Evolutionary conservation across 495 filamentous ascomycete genomes (phyloP), one percentile per base, ranked within the genome.

Genomic region (Astrothelium macrocarpum): DNA sequence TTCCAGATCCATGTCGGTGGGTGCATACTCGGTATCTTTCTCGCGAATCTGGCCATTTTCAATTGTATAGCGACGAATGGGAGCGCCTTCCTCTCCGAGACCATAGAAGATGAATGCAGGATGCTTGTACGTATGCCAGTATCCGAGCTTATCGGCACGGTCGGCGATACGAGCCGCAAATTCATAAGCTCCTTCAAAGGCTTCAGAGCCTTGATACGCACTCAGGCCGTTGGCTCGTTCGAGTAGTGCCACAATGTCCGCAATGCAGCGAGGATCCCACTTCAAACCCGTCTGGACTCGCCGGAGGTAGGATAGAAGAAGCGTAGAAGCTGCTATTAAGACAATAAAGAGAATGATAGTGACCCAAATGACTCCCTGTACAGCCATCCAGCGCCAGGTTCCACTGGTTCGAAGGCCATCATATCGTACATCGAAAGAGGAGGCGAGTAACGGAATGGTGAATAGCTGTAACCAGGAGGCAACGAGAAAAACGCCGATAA

Each of bases 201-300:
- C 82, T 74, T 81, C 87, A 18, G 77, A 85, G 66, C 76, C 81
- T 64, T 79, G 83, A 77, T 81, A 94, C 65, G 88, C 87, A 39
- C 78, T 78, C 34, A 90, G 76, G 14, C 85, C 84, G 72, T 96
- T 96, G 42, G 89, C 90, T 53, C 88, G 80, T 39, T 90, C 87
- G 18, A 95, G 80, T 11, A 95, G 75, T 2, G 85, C 81, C 53
- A 90, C 78, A 29, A 94, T 73, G 71, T 95, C 91, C 11, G 88
- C 91, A 26, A 95, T 74, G 16, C 85, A 90, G n/a, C 84, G 75
- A 1, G 89, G 83, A 72, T 92, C 90, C 91, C 91, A 96, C 73
- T 86, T 84, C 68, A 96, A 75, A 1, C 91, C 91, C 67, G 74
- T 79, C 34, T 76, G 77, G 28, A 80, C 74, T 20, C 81, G 59